These are phyloP conservation scores for Clitocybe nebularis DNA, from an alignment of 1,284 basidiomycete genomes.

Conservation along the genomic window DNA sequence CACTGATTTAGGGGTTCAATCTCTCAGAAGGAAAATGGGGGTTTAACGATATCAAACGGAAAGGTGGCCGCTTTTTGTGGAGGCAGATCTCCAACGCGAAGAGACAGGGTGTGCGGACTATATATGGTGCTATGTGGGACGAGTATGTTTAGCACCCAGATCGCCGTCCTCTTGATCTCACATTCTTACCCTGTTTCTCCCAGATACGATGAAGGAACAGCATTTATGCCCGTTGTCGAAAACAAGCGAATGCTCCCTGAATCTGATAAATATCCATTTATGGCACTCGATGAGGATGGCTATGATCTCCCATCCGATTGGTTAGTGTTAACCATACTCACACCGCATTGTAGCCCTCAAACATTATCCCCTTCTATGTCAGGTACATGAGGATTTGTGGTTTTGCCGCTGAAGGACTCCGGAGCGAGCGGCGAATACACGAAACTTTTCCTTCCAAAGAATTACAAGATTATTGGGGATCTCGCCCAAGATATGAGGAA, in stretches of 20 bases:
- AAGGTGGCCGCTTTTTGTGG: constrained; percentile 73
- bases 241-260: constrained; percentile 54
- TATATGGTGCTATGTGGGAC: constrained; percentile 84
- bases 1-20: constrained; percentile 52
- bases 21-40: constrained; percentile 62
- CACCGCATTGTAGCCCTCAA: constrained; percentile 5
- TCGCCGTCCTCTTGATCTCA: neutral
- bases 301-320: constrained; percentile 71
- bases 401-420: constrained; percentile 63
- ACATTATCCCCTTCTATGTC: constrained; percentile 4
- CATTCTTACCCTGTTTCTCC: constrained; percentile 12
- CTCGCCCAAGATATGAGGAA: constrained; percentile 57
- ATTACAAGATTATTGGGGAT: constrained; percentile 68
- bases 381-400: constrained; percentile 79
- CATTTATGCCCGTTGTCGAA: constrained; percentile 64
- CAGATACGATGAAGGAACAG: constrained; percentile 79
- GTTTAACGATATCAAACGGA: constrained; percentile 61
- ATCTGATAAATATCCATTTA: constrained; percentile 51
- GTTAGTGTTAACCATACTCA: constrained; percentile 31
- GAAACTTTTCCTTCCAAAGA: constrained; percentile 70
- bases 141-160: constrained; percentile 47
- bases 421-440: constrained; percentile 54
- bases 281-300: constrained; percentile 70
- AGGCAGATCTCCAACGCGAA: constrained; percentile 65
- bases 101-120: constrained; percentile 54